These are phyloP conservation scores for Leucosporidium creatinivorum DNA, from an alignment of 768 basidiomycete species.

Conservation along the genomic window DNA sequence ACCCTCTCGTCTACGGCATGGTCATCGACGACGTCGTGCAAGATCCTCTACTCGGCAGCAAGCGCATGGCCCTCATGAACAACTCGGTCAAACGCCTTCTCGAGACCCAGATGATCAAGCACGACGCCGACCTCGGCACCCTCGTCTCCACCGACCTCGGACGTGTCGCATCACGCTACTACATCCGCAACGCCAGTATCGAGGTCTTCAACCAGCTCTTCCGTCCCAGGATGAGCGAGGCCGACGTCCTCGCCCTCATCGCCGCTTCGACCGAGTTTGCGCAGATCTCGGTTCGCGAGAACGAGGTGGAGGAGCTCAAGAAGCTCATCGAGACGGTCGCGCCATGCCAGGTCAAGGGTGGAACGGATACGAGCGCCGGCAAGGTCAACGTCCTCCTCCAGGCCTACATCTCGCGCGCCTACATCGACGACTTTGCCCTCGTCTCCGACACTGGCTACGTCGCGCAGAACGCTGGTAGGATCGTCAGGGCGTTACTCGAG, in stretches of 20 bases:
- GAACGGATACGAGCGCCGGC: conserved; percentile 56
- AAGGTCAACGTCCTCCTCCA: conserved; percentile 96
- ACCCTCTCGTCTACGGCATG: conserved; percentile 64
- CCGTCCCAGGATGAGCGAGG: conserved; percentile 78
- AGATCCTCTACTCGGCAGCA: conserved; percentile 65
- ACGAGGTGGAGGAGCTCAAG: conserved; percentile 75
- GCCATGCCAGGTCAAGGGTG: conserved; percentile 78
- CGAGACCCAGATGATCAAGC: conserved; percentile 71
- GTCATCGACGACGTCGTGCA: conserved; percentile 58
- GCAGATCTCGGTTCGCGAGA: conserved; percentile 88
- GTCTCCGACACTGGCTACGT: conserved; percentile 91
- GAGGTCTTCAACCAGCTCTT: conserved; percentile 78
- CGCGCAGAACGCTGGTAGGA: conserved; percentile 89
- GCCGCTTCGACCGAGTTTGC: conserved; percentile 93
- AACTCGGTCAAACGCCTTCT: conserved; percentile 61
- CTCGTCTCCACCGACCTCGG: conserved; percentile 82
- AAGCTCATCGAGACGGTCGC: conserved; percentile 55
- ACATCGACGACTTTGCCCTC: conserved; percentile 89
- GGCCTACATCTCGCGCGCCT: conserved; percentile 69
- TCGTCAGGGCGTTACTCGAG: conserved; percentile 86
- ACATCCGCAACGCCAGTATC: conserved; percentile 76
- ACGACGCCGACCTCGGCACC: conserved; percentile 53
- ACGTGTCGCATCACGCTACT: conserved; percentile 94
- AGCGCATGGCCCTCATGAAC: conserved; percentile 60
- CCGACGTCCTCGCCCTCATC: conserved; percentile 78